phyloP scores from a whole-genome alignment of 768 basidiomycete genomes.

The Tulasnella sp. region DNA sequence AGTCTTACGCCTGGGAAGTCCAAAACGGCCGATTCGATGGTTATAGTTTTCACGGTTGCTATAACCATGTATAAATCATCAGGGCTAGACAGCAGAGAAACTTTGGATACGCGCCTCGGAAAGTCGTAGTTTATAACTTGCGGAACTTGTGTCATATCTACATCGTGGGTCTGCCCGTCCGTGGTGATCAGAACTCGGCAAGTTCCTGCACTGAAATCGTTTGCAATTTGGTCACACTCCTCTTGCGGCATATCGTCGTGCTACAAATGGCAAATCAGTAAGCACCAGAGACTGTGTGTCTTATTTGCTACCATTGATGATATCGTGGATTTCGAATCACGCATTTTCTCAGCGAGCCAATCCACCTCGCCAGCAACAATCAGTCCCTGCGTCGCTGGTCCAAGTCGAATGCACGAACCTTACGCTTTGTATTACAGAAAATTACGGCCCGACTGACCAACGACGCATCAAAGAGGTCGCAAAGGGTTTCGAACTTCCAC shows the following conservation, averaged over 20 bases:
- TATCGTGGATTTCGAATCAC: constrained; percentile 72
- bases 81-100: no score
- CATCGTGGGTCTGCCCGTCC: no score
- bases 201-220: no score
- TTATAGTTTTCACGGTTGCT: no score
- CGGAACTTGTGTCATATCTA: no score
- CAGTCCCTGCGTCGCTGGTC: not conserved
- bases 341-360: constrained; percentile 99
- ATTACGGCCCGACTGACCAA: constrained; percentile 99
- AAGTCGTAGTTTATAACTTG: no score
- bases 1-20: no score
- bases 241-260: constrained; percentile 39
- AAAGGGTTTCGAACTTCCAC: constrained; percentile 89
- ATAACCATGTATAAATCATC: no score
- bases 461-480: constrained; percentile 95
- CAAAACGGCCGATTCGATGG: no score
- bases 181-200: no score
- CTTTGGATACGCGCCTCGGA: no score
- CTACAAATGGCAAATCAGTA: not conserved
- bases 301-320: constrained; percentile 28
- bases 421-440: constrained; percentile 96
- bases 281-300: not conserved
- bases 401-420: constrained; percentile 43
- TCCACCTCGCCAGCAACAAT: constrained; percentile 60
- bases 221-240: constrained; percentile 30